Evolutionary conservation across 2,329 filamentous ascomycete genomes (phyloP), one percentile per base, ranked within the genome.

Genomic region (Aureobasidium sp.): DNA sequence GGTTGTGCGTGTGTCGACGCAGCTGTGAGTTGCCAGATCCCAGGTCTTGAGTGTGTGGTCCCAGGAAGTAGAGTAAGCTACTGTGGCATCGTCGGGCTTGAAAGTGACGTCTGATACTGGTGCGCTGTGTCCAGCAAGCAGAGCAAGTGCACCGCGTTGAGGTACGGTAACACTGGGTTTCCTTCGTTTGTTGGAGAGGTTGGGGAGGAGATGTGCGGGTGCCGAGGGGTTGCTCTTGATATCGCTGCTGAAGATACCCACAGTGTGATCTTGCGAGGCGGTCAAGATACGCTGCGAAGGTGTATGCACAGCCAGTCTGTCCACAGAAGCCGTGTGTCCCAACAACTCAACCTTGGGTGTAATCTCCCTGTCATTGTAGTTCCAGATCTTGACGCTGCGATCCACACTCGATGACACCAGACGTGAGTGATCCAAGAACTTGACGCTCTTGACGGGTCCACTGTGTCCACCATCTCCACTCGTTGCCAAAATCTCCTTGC

Each of bases 11-110:
- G 93, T 93, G 75, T 93, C 93, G 48, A 98, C 94, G 67, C 93
- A 88, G 33, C 85, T 83, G 64, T 88, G 85, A 1, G 95, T 98
- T 0, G 94, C 91, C 54, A 99, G 86, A 82, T 99, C 96, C 82
- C 97, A 92, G 0, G 96, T 98, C 69, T 91, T 91, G 71, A 98
- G 84, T 1, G 93, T 93, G 84, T 97, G 95, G 82, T 99, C 97
- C 82, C 93, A 92, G 23, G 94, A 97, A 27, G 91, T 90, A 1
- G 94, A 95, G 84, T 99, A 98, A 54, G 93, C 95, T 47, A 98
- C 93, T 18, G 93, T 97, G 15, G 90, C 81, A 79, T 98, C 95
- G 63, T 89, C 86, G 6, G 91, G 91, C 79, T 97, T 93, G 83
- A 99, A 98, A 55, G 94, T 86, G 43, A 91, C 92, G 63, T 91